These are phyloP conservation scores for Hexamita inflata DNA, from an alignment of 208 protist genomes.

Conservation along the genomic window DNA sequence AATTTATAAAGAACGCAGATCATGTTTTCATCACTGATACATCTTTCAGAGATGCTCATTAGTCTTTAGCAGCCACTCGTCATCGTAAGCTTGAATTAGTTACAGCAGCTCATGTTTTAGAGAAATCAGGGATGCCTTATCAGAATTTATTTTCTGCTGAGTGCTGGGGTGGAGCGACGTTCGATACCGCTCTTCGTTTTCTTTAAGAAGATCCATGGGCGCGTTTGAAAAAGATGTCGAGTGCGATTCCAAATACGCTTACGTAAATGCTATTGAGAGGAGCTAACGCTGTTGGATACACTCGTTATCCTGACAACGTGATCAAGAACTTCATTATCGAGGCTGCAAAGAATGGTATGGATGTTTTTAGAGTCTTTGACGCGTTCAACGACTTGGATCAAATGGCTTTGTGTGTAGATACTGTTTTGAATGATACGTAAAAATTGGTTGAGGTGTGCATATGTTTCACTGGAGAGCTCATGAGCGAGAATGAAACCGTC, in stretches of 20 bases:
- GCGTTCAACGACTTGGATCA: constrained; percentile 66
- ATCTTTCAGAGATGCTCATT: constrained; percentile 59
- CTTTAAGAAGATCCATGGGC: constrained; percentile 64
- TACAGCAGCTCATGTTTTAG: constrained; percentile 42
- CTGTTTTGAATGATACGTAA: constrained; percentile 43
- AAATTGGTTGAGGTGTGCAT: constrained; percentile 51
- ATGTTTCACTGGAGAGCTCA: constrained; percentile 51
- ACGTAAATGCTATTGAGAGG: constrained; percentile 69
- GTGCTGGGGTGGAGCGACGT: constrained; percentile 68
- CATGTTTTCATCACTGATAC: constrained; percentile 63
- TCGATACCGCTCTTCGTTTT: constrained; percentile 64
- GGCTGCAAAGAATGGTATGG: constrained; percentile 59
- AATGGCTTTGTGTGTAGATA: constrained; percentile 53
- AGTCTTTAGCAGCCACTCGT: constrained; percentile 66
- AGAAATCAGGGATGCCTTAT: constrained; percentile 33
- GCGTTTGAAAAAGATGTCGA: constrained; percentile 50
- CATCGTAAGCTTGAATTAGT: constrained; percentile 63
- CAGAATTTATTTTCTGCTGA: constrained; percentile 49
- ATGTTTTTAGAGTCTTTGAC: constrained; percentile 74
- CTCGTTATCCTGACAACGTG: constrained; percentile 65
- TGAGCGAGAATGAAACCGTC: constrained; percentile 44
- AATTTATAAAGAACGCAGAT: constrained; percentile 36
- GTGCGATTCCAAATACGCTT: constrained; percentile 62
- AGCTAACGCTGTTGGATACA: constrained; percentile 71
- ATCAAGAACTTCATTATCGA: constrained; percentile 58